Evolutionary conservation across 805 yeast species (phyloP), one percentile per base, ranked within the genome.

Genomic region (Wickerhamiella siamensis): DNA sequence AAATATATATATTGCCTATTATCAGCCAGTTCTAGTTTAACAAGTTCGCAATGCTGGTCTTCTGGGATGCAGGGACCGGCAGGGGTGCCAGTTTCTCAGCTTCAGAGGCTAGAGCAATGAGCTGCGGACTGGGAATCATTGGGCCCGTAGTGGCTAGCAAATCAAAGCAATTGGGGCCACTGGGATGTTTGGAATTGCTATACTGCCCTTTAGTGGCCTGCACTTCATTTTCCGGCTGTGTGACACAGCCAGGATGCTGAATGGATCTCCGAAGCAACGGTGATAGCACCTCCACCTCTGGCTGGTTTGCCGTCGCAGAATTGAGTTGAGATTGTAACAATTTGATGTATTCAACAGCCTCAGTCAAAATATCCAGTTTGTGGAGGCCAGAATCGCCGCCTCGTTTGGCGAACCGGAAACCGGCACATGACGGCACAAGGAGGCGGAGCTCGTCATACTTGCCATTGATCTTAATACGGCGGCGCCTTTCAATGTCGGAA

Each of bases 401-500:
- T 33, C 55, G 46, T 8, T 47, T 41, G 16, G 60, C 51, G 20
- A 57, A 48, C 14, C 48, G 46, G 18, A 71, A 67, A 26, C 69
- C 65, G 39, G 86, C 64, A 56, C 93, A 82, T 10, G 88, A 86
- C 1, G 94, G 94, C 15, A 83, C 76, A 40, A 83, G 59, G 52
- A 70, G 75, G 55, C 82, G 79, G 48, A 83, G 67, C 1, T 87
- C 83, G 55, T 81, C 91, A 55, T 81, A 83, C 58, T 83, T 91
- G 41, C 86, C 65, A 58, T 83, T 83, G 67, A 83, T 79, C 54
- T 80, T 79, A 40, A 78, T 71, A 46, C 94, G 64, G 50, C 94
- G 67, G 51, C 82, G 72, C 53, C 83, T 79, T 58, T 83, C 94
- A 45, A 83, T 83, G 33, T 79, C 76, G 2, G 86, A 77, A 57